Evolutionary conservation across 139 green algal species (phyloP).

Genomic region (Tetraselmis chui): DNA sequence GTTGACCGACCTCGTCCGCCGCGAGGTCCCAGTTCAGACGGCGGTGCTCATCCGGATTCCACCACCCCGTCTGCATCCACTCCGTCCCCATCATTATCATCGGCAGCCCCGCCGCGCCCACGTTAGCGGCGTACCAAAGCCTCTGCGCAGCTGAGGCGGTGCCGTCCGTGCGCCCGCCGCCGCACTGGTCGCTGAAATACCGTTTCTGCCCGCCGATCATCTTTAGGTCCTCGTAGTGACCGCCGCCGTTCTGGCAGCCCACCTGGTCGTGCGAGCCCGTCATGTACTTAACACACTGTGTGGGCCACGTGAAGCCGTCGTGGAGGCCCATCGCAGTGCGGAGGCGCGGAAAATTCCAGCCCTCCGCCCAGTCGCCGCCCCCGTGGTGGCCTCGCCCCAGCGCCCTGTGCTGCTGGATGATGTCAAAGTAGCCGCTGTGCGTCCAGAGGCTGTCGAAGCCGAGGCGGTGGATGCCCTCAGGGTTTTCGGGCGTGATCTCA

Average conservation of each 20-base stretch:
- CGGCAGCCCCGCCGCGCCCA: conserved; percentile 46
- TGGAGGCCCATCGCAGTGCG: conserved; percentile 48
- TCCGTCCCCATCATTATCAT: conserved; percentile 68
- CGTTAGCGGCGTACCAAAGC: conserved; percentile 50
- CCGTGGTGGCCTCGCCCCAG: conserved; percentile 46
- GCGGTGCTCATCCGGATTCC: conserved; percentile 39
- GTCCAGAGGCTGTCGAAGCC: conserved; percentile 49
- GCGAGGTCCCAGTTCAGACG: conserved; percentile 29
- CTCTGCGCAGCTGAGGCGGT: conserved; percentile 36
- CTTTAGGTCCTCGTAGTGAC: conserved; percentile 41
- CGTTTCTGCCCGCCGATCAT: conserved; percentile 45
- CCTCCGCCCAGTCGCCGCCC: conserved; percentile 41
- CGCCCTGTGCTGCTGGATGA: conserved; percentile 35
- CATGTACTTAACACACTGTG: conserved; percentile 70
- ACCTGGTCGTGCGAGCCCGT: conserved; percentile 57
- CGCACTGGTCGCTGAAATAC: conserved; percentile 26
- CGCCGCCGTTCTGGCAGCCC: conserved; percentile 51
- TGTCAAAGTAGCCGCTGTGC: conserved; percentile 40
- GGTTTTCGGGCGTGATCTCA: conserved; percentile 55
- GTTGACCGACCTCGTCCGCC: conserved; percentile 24
- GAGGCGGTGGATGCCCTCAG: conserved; percentile 30
- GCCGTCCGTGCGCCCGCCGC: conserved; percentile 31
- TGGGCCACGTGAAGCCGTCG: conserved; percentile 43
- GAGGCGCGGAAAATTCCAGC: conserved; percentile 44
- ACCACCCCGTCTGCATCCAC: conserved; percentile 45